Base-by-base conservation (phyloP, 805 yeast genomes). In the Torulaspora quercuum region DNA sequence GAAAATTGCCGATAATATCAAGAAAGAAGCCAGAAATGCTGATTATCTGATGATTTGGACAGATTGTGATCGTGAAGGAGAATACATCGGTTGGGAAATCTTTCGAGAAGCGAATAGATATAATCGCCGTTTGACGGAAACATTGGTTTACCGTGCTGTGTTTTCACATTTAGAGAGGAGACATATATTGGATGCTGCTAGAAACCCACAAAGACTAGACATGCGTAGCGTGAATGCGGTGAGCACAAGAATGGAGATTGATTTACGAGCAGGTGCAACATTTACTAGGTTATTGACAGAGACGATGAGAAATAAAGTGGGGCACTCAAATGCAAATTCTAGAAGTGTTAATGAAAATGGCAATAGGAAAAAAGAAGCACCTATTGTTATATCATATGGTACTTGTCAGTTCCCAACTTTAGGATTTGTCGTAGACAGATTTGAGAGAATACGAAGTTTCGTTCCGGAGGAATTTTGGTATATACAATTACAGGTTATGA, bases 61-160 rank as follows among this genome's bases (percentile, higher is more conserved):
- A 1, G 99, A 92, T 70, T 92, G 98, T 63, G 97, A 89, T 69
- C 69, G 97, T 23, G 97, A 89, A 57, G 97, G 97, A 2, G 97
- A 89, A 58, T 82, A 78, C 59, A 89, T 89, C 39, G 97, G 97
- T 0, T 77, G 71, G 65, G 95, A 89, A 51, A 77, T 94, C 10
- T 69, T 76, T 22, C 70, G 78, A 35, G 80, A 79, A n/a, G 96
- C 95, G 0, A 55, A 57, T 33, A 68, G 67, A 44, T 65, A 61
- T 1, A 64, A 53, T 31, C 58, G 61, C 1, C 45, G 62, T 2
- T 52, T 87, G 27, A 64, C 61, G 1, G 50, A 73, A 12, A 69
- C 66, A 7, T 68, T 70, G 20, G 67, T 81, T 3, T 78, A 75
- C 68, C 65, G 99, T 34, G 95, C 95, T 2, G 75, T 72, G 39